These are phyloP conservation scores for Eucalyptus polyanthemos DNA, from an alignment of 345 rosid genomes.

Conservation along the genomic window DNA sequence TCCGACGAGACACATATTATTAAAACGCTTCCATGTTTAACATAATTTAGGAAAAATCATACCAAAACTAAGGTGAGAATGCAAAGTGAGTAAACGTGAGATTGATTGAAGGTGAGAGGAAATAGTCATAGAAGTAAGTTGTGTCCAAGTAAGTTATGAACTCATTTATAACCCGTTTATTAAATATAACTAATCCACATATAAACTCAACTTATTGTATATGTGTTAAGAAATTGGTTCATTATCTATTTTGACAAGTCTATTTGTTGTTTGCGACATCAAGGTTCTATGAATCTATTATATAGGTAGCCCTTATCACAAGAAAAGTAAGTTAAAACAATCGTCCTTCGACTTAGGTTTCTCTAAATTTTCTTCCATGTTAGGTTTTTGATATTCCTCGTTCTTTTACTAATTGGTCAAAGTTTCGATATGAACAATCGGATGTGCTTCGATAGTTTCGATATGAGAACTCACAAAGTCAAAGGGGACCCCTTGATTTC, in stretches of 20 bases:
- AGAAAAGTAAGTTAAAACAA: neutral
- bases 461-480: neutral
- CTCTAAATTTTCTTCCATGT: neutral
- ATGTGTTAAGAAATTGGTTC: too few species aligned
- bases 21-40: too few species aligned
- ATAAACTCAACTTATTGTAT: too few species aligned
- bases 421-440: neutral
- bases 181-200: too few species aligned
- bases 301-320: neutral
- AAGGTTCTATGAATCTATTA: neutral
- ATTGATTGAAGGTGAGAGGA: too few species aligned
- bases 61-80: too few species aligned
- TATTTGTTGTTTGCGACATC: neutral
- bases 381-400: neutral
- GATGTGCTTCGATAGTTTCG: neutral
- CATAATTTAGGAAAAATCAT: too few species aligned
- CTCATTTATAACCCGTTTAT: too few species aligned
- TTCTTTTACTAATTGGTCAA: neutral
- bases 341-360: neutral
- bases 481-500: neutral
- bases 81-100: too few species aligned
- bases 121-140: too few species aligned
- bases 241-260: too few species aligned
- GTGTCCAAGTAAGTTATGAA: too few species aligned
- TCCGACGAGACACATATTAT: rapidly evolving